A percentile compares a stretch with the other conserved stretches of the same genome.
Conservation (phyloP, 345 rosid genomes). For the Ailanthus altissimus region DNA sequence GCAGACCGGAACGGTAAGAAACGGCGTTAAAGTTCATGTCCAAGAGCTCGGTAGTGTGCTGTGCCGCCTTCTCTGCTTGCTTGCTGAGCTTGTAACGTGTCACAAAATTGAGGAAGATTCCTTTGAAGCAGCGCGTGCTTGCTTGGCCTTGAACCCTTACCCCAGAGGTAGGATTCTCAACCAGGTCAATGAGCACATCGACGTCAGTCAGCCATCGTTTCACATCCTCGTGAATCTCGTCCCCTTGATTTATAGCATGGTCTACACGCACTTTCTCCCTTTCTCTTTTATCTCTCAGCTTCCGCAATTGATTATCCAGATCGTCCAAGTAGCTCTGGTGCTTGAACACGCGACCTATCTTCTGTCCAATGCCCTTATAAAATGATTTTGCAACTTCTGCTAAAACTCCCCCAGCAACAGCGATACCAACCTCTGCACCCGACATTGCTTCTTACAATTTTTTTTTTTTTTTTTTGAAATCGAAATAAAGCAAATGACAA, state of each 20-base stretch:
- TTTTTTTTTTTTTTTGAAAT: too few relatives aligned
- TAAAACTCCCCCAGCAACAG: neutral
- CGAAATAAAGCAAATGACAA: neutral
- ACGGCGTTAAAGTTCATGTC: neutral
- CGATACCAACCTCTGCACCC: neutral
- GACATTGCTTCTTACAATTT: neutral
- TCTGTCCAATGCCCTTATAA: neutral
- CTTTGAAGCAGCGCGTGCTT: neutral
- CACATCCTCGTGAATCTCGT: conserved; percentile 8
- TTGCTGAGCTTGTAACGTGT: neutral
- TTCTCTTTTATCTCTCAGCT: neutral
- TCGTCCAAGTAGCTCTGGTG: conserved; percentile 1
- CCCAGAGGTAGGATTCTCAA: neutral
- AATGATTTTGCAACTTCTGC: neutral
- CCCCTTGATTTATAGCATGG: neutral
- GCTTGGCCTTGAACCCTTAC: neutral
- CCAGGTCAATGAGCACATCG: neutral
- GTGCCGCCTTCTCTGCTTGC: neutral
- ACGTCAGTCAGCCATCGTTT: neutral
- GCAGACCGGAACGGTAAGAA: neutral
- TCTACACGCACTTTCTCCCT: neutral
- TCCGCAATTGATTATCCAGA: neutral
- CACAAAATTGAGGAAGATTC: neutral
- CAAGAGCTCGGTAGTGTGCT: neutral
- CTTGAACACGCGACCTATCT: neutral